These are phyloP conservation scores for Eimeria acervulina DNA, from an alignment of 169 alveolate genomes.

Conservation along the genomic window DNA sequence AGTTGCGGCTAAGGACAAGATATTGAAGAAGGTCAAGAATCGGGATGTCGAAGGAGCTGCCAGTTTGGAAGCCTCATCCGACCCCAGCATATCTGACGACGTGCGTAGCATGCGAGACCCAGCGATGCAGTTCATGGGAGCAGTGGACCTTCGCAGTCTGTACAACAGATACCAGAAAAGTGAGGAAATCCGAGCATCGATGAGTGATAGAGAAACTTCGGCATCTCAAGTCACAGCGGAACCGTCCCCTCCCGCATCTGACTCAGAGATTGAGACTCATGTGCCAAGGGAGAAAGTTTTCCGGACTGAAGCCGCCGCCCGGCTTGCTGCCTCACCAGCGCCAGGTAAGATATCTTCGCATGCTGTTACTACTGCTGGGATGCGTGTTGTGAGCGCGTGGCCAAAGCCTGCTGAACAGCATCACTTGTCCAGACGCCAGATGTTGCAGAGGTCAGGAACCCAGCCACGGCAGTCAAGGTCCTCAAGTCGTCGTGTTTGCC, in stretches of 20 bases:
- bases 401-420: constrained; percentile 63
- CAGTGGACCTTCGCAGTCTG: constrained; percentile 66
- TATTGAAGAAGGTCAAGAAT: constrained; percentile 31
- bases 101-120: constrained; percentile 6
- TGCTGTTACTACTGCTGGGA: constrained; percentile 51
- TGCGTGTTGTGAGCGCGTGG: constrained; percentile 63
- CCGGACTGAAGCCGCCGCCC: constrained; percentile 74
- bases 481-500: constrained; percentile 36
- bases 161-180: constrained; percentile 69
- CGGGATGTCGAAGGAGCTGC: constrained; percentile 32
- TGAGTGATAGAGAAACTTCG: constrained; percentile 68
- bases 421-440: constrained; percentile 43
- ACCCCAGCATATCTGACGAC: constrained; percentile 17
- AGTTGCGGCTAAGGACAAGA: constrained; percentile 67
- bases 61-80: constrained; percentile 16
- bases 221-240: constrained; percentile 77
- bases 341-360: constrained; percentile 42
- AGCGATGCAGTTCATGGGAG: constrained; percentile 64
- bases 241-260: constrained; percentile 72
- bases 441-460: background rate
- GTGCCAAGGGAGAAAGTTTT: constrained; percentile 57
- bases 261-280: constrained; percentile 34
- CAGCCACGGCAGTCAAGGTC: constrained; percentile 64
- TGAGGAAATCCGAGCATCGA: constrained; percentile 41
- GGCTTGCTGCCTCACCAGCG: constrained; percentile 66